phyloP scores from a whole-genome alignment of 306 rosid species.

The Cucumis sativus region Cucumber_9930_V3 NC_026657.2:27210501-27211000 shows the following conservation, averaged over 20 bases:
- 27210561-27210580: conserved; percentile 62
- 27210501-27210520: conserved; percentile 36
- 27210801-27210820: conserved; percentile 18
- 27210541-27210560: conserved; percentile 91
- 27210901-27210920: neutral
- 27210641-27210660: neutral
- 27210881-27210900: neutral
- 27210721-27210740: conserved; percentile 69
- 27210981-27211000: neutral
- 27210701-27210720: neutral
- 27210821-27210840: neutral
- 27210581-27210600: conserved; percentile 72
- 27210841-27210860: neutral
- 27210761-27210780: conserved; percentile 95
- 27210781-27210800: conserved; percentile 44
- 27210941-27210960: neutral
- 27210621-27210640: neutral
- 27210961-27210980: neutral
- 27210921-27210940: neutral
- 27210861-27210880: neutral
- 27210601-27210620: conserved; percentile 80
- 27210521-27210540: conserved; percentile 89
- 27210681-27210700: neutral
- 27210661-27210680: neutral
- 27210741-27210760: conserved; percentile 90